Conservation (phyloP, 768 basidiomycete genomes). For the Phaffia australis region DNA sequence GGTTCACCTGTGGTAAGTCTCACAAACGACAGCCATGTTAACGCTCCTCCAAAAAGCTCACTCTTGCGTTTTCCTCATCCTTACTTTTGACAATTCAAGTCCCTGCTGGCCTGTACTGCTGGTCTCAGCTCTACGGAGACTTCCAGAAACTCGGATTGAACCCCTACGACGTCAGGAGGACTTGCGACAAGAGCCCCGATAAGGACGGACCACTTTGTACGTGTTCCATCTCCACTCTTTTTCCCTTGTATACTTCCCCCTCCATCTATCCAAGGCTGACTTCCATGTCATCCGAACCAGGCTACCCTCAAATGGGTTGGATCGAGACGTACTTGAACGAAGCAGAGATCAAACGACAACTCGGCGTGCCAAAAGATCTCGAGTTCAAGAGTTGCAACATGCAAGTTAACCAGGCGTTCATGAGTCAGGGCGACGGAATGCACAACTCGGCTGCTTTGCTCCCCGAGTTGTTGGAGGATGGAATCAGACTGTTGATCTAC, state of each 20-base stretch:
- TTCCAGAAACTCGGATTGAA: slow-evolving; percentile 53
- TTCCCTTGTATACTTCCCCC: background rate
- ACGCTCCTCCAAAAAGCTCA: background rate
- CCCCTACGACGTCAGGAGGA: slow-evolving; percentile 56
- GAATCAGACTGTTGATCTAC: slow-evolving; percentile 75
- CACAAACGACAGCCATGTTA: background rate
- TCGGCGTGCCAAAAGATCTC: slow-evolving; percentile 48
- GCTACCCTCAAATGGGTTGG: slow-evolving; percentile 59
- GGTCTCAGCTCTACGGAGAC: slow-evolving; percentile 57
- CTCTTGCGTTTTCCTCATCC: background rate
- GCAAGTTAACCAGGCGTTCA: slow-evolving; percentile 31
- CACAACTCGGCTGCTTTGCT: slow-evolving; percentile 70
- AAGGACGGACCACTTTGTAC: slow-evolving; percentile 46
- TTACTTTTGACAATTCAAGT: slow-evolving; percentile 38
- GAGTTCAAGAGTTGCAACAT: slow-evolving; percentile 41
- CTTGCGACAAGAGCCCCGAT: slow-evolving; percentile 61
- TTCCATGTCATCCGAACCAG: slow-evolving; percentile 23
- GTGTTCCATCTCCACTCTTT: slow-evolving; percentile 31
- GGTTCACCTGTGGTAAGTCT: slow-evolving; percentile 40
- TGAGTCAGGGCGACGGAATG: slow-evolving; percentile 70
- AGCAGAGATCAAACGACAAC: slow-evolving; percentile 59
- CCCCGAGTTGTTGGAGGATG: slow-evolving; percentile 68
- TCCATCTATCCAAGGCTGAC: background rate
- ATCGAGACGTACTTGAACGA: slow-evolving; percentile 81
- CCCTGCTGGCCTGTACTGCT: slow-evolving; percentile 70